Base-by-base conservation (phyloP, 2,329 filamentous ascomycete genomes). In the Claviceps fusiformis region DNA sequence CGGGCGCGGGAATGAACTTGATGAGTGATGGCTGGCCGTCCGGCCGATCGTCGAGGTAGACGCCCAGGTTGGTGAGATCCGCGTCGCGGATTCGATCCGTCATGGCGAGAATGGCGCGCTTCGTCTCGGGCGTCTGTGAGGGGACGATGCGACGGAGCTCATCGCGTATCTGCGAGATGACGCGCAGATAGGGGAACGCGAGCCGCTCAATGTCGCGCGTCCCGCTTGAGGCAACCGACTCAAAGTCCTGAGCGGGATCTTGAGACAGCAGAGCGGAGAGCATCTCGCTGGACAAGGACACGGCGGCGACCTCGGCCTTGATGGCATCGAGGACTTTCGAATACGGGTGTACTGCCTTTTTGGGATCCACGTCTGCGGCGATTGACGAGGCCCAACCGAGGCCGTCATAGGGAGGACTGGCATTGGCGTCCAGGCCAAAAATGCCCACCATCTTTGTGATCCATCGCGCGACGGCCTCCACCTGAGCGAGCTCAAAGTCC, bases 21-120 rank as follows among this genome's bases (percentile, higher is more conserved):
- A 95, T 85, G 37, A 95, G 77, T 0, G 89, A 89, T 0, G 81
- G 85, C 65, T 77, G 77, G 54, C 73, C 74, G 50, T 79, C 79
- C n/a, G 73, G 73, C 52, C 89, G 81, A 64, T 96, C 91, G 65
- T 96, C 91, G 1, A 96, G 82, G 64, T 95, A 95, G 56, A 96
- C 86, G 43, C 86, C 88, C 0, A 95, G 73, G 56, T 91, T 83
- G 63, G 87, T 91, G 11, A 96, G 80, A 55, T 91, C 83, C 10
- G 82, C 77, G 67, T 96, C 88, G 53, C 91, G 86, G 47, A 96
- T 81, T 19, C 80, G 77, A 65, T 95, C 92, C 60, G 86, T 93
- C 50, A 95, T 78, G 0, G 75, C 70, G 1, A 96, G 80, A 43
- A 93, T 82, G 3, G 86, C 79, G 65, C 89, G 88, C 57, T 86